These are phyloP conservation scores for Chlamydomonas sphaeroides DNA, from an alignment of 139 green algal species.

Conservation along the genomic window DNA sequence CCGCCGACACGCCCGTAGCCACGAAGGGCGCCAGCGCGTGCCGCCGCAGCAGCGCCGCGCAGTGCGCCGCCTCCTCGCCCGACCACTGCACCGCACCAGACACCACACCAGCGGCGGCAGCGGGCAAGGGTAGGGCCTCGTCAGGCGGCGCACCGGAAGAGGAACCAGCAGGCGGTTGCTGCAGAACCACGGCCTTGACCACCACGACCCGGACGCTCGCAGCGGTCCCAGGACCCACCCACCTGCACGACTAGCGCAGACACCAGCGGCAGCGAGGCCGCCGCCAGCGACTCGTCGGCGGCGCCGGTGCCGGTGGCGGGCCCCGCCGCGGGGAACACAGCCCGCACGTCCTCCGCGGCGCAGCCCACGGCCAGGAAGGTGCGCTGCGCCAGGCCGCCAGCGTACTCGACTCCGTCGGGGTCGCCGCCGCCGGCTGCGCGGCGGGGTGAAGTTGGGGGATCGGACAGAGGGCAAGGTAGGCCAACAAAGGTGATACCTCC, in stretches of 20 bases:
- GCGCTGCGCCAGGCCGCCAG: slow-evolving; percentile 48
- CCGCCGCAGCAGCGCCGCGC: slow-evolving; percentile 27
- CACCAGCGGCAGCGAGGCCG: neutral
- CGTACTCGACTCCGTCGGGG: slow-evolving; percentile 55
- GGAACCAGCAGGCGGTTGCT: too few species aligned
- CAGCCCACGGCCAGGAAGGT: slow-evolving; percentile 46
- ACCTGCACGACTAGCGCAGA: slow-evolving; percentile 46
- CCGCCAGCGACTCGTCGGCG: neutral
- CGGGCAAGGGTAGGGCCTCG: too few species aligned
- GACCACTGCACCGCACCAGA: slow-evolving; percentile 53
- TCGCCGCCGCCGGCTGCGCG: slow-evolving; percentile 39
- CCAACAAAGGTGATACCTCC: too few species aligned
- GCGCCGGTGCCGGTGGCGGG: neutral
- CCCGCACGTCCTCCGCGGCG: slow-evolving; percentile 48
- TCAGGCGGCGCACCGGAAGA: too few species aligned
- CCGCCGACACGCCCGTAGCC: slow-evolving; percentile 16
- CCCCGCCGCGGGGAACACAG: slow-evolving; percentile 16
- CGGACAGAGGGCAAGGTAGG: too few species aligned
- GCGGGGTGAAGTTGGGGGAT: neutral
- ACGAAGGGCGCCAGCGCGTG: slow-evolving; percentile 49
- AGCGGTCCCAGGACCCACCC: too few species aligned
- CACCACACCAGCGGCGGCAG: too few species aligned
- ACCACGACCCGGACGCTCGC: too few species aligned
- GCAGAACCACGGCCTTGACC: too few species aligned
- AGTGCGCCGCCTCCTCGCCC: slow-evolving; percentile 31